phyloP scores from a whole-genome alignment of 208 protist species.

The Herpetomonas samuelpessoai region DNA sequence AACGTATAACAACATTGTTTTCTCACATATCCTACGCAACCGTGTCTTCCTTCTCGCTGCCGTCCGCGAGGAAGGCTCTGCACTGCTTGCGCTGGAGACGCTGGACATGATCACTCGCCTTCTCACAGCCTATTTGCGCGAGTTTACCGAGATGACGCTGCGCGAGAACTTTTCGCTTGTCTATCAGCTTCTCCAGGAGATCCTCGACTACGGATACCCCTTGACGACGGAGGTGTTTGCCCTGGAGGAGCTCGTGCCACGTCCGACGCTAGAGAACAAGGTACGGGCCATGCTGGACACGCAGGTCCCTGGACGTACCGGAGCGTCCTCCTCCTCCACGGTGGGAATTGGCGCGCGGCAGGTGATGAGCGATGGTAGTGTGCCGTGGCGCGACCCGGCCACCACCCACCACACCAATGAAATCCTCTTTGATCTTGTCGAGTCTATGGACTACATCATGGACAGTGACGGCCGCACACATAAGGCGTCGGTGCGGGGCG shows the following conservation, averaged over 20 bases:
- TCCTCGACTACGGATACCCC: slow-evolving; percentile 92
- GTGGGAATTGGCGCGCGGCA: slow-evolving; percentile 5
- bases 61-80: slow-evolving; percentile 55
- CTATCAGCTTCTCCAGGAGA: slow-evolving; percentile 91
- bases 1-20: slow-evolving; percentile 48
- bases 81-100: slow-evolving; percentile 76
- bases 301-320: slow-evolving; percentile 14
- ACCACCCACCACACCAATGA: slow-evolving; percentile 82
- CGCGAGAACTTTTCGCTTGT: slow-evolving; percentile 90
- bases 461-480: slow-evolving; percentile 72
- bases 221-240: slow-evolving; percentile 81
- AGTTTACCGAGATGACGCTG: slow-evolving; percentile 73
- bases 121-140: slow-evolving; percentile 74
- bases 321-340: slow-evolving; percentile 5
- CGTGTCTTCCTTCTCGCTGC: slow-evolving; percentile 77
- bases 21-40: slow-evolving; percentile 69
- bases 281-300: slow-evolving; percentile 70
- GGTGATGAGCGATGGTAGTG: slow-evolving; percentile 8
- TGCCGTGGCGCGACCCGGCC: slow-evolving; percentile 80
- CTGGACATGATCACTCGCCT: slow-evolving; percentile 58
- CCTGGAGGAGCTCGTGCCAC: slow-evolving; percentile 86
- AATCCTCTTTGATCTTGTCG: slow-evolving; percentile 93
- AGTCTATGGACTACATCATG: slow-evolving; percentile 81
- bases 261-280: slow-evolving; percentile 80
- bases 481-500: slow-evolving; percentile 58